phyloP scores from a whole-genome alignment of 2,329 filamentous ascomycete species.

The Rosellinia necatrix region DNA sequence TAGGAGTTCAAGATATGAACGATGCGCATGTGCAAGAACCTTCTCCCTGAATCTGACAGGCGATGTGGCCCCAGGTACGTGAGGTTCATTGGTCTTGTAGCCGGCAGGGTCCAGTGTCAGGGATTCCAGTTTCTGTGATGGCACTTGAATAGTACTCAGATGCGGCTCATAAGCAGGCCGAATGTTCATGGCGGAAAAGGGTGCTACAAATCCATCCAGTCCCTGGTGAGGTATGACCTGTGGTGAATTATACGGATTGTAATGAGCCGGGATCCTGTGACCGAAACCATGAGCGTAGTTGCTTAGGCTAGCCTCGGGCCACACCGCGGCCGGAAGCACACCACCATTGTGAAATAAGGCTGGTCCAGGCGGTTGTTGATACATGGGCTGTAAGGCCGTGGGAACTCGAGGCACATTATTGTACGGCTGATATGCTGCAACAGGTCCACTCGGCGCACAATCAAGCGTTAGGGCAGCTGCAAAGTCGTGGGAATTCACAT shows the following conservation, averaged over 20 bases:
- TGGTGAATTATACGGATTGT: constrained; percentile 39
- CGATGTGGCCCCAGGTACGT: constrained; percentile 34
- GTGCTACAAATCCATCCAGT: constrained; percentile 28
- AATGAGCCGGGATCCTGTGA: constrained; percentile 41
- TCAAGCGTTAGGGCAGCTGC: constrained; percentile 34
- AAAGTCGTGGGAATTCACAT: constrained; percentile 30
- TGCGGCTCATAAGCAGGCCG: constrained; percentile 43
- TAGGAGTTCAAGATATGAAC: constrained; percentile 72
- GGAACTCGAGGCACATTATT: constrained; percentile 38
- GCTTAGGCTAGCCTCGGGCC: constrained; percentile 44
- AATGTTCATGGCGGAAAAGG: constrained; percentile 43
- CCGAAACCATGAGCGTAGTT: constrained; percentile 41
- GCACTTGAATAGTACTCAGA: constrained; percentile 32
- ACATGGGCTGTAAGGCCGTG: constrained; percentile 40
- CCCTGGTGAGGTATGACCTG: constrained; percentile 37
- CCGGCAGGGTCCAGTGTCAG: constrained; percentile 39
- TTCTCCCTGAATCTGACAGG: constrained; percentile 66
- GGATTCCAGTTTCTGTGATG: constrained; percentile 41
- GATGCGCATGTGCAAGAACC: constrained; percentile 71
- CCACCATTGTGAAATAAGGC: constrained; percentile 48
- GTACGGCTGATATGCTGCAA: constrained; percentile 36
- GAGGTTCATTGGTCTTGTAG: constrained; percentile 28
- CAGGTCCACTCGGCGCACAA: constrained; percentile 33
- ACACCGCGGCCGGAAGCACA: constrained; percentile 44
- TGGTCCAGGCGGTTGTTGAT: constrained; percentile 45